Base-by-base conservation (phyloP, 768 basidiomycete species). In the Suillus paluster region DNA sequence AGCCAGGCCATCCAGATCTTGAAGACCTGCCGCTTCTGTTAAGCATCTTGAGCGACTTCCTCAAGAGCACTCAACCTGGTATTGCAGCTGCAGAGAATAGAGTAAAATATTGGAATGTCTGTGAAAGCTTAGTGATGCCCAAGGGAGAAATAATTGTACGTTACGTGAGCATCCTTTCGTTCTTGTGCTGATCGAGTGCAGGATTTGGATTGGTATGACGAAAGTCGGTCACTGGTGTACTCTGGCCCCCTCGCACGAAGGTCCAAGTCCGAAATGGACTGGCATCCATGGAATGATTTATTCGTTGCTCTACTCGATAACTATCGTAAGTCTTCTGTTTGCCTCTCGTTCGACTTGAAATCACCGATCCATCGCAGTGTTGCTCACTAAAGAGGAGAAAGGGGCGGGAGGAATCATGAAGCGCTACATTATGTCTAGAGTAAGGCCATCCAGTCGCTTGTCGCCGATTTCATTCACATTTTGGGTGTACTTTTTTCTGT, bases 41-140 rank as follows among this genome's bases (percentile, higher is more conserved):
- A 27, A 81, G 81, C 10, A 83, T 94, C 4, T 67, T 95, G 58
- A 85, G 81, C 34, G 84, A 87, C 50, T 88, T 87, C 64, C 81
- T 97, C 63, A 94, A 91, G 79, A 89, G 89, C 65, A 92, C 92
- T 0, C 89, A 96, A 68, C 93, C 94, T 1, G 95, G 95, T 4
- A 95, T 97, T 62, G 91, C 87, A 63, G 91, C 88, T 21, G 92
- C 95, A 1, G 94, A 96, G 71, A 84, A 86, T 63, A 94, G 94
- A 71, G 94, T 95, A 67, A 94, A 93, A 70, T 88, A 94, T 63
- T 92, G 90, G 89, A 86, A 80, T 57, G 77, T 95, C 3, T 87
- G 86, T 65, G 92, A 96, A 76, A 88, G 84, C 67, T 71, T 97
- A 53, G 74, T 85, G 15, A 92, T 86, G 68, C 86, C 86, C 68